Base-by-base conservation (phyloP, 495 filamentous ascomycete species). In the Neurospora pannonica region DNA sequence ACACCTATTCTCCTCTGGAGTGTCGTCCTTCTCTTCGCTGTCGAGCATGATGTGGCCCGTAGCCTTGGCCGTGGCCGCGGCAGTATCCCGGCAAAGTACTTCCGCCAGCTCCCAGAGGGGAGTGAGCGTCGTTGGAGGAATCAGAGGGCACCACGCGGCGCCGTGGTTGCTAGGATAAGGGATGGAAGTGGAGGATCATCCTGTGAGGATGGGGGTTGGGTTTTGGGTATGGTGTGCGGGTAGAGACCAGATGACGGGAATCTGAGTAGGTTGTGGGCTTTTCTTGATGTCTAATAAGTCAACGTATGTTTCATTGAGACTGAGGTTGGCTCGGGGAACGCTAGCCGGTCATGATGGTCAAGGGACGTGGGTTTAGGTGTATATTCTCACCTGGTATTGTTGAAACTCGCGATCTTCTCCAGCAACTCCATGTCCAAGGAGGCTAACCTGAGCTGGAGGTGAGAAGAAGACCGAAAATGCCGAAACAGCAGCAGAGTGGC, bases 11-110 rank as follows among this genome's bases (percentile, higher is more conserved):
- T 43, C 42, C 19, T 43, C 42, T 1, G 42, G 42, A 19, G 42
- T n/a, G 19, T 43, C 42, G 42, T n/a, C 42, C 19, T n/a, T 43
- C 42, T 43, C 42, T 43, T 43, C 42, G 19, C 19, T 43, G 4
- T 82, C 80, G 36, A 82, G 77, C 78, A 82, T 82, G 75, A 81
- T 79, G 37, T 82, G 79, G 1, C 79, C 80, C 37, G 76, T 78
- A 2, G 78, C 78, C 43, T 78, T 46, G 72, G 46, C 10, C n/a
- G 10, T 48, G 46, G 21, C 46, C 46, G 46, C n/a, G 5, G 10
- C 46, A 54, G 46, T 54, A 24, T 54, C 13, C 21, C 46, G 46
- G 46, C 13, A 0, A 4, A 24, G 10, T 13, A 54, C 46, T 54
- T 54, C n/a, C 46, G n/a, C 19, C 46, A 54, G 46, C 10, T 54